Evolutionary conservation across 2,329 filamentous ascomycete species (phyloP).

Genomic region (Epichloe typhina): DNA sequence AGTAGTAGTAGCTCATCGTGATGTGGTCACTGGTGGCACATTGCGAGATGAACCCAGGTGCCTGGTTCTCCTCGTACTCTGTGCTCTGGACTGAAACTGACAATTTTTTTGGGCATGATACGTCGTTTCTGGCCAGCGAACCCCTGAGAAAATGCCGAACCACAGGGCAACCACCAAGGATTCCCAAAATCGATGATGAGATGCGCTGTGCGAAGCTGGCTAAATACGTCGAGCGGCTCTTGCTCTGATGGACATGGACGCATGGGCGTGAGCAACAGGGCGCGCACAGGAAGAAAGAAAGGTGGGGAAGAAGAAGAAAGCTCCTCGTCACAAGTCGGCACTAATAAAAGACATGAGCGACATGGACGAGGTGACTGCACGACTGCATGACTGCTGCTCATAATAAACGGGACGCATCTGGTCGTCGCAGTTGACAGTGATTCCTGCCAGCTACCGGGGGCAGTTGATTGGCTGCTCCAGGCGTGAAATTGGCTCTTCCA

Average conservation of each 20-base stretch:
- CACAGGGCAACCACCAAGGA: no score
- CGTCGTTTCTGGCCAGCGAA: background rate
- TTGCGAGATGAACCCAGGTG: background rate
- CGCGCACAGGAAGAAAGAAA: no score
- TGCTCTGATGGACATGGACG: no score
- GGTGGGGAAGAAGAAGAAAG: no score
- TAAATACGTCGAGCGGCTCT: no score
- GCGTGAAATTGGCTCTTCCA: slow-evolving; percentile 10
- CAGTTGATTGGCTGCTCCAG: slow-evolving; percentile 5
- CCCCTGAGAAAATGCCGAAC: background rate
- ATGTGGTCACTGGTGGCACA: background rate
- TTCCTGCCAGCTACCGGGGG: background rate
- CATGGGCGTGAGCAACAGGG: no score
- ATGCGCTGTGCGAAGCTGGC: no score
- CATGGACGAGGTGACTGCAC: background rate
- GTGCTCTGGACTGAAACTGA: background rate
- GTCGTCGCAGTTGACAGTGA: background rate
- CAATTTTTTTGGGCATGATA: background rate
- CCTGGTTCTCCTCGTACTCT: background rate
- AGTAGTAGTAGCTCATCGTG: background rate
- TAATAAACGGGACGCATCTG: background rate
- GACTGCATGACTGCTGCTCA: background rate
- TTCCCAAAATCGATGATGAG: no score
- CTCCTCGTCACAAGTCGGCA: no score
- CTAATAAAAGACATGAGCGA: no score